Conservation (phyloP, 2,329 filamentous ascomycete genomes). For the Pyrenochaeta sp. region DNA sequence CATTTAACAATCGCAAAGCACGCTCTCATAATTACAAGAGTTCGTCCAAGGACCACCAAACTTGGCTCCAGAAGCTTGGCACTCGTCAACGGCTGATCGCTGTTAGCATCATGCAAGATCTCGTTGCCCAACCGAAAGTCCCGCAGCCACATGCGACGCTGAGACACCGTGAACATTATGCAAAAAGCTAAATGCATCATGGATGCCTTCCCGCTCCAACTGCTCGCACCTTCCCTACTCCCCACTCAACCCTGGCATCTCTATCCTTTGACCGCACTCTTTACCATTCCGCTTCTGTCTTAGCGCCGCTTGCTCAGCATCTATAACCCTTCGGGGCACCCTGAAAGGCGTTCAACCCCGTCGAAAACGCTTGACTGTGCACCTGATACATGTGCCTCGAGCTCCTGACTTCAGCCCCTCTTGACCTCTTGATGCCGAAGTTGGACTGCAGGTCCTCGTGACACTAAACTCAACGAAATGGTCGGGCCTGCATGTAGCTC, state of each 20-base stretch:
- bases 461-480: no score
- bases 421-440: no score
- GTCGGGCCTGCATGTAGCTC: no score
- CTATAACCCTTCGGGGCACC: constrained; percentile 4
- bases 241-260: not conserved
- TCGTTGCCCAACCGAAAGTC: constrained; percentile 4
- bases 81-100: constrained; percentile 20
- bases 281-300: not conserved
- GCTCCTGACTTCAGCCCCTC: not conserved
- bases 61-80: constrained; percentile 14
- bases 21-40: not conserved
- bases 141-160: not conserved
- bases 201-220: not conserved
- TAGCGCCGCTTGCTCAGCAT: constrained; percentile 32
- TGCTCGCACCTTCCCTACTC: not conserved
- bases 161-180: not conserved
- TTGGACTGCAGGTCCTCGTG: no score
- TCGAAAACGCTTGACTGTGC: not conserved
- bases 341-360: no score
- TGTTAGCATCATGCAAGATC: constrained; percentile 12
- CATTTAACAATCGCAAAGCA: not conserved
- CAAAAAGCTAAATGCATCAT: not conserved
- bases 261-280: not conserved
- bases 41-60: not conserved
- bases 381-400: not conserved